Conservation (phyloP, 2,329 filamentous ascomycete genomes). For the Zymoseptoria passerinii region DNA sequence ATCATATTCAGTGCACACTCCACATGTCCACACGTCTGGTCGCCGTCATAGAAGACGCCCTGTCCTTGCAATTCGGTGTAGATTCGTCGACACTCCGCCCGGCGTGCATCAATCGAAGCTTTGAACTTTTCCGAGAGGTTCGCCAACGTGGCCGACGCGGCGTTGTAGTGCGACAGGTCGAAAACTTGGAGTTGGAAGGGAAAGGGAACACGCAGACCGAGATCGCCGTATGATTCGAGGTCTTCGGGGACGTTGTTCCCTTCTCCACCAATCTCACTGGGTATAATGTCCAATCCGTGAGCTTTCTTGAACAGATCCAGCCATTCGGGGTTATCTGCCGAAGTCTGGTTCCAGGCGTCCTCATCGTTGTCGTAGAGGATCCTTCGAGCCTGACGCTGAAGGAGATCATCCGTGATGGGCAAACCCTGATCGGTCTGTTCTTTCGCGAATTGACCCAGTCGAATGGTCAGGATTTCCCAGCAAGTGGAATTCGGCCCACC, state of each 20-base stretch:
- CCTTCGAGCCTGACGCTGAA: conserved; percentile 40
- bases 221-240: conserved; percentile 28
- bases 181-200: conserved; percentile 25
- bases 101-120: conserved; percentile 5
- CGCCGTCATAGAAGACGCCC: conserved; percentile 16
- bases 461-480: conserved; percentile 43
- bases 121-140: conserved; percentile 11
- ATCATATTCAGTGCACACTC: conserved; percentile 20
- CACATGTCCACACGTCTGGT: conserved; percentile 18
- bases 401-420: conserved; percentile 41
- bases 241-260: conserved; percentile 28
- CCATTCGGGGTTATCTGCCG: conserved; percentile 39
- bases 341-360: conserved; percentile 37
- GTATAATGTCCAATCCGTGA: conserved; percentile 36
- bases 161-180: conserved; percentile 16
- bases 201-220: conserved; percentile 30
- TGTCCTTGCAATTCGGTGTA: conserved; percentile 17
- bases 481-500: conserved; percentile 29
- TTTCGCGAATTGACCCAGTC: conserved; percentile 39
- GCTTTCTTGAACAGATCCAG: conserved; percentile 43
- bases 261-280: conserved; percentile 24
- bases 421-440: conserved; percentile 32
- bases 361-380: conserved; percentile 44
- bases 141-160: conserved; percentile 7
- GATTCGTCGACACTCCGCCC: conserved; percentile 11